Base-by-base conservation (phyloP, 805 yeast genomes). In the Lipomyces anomalus region DNA sequence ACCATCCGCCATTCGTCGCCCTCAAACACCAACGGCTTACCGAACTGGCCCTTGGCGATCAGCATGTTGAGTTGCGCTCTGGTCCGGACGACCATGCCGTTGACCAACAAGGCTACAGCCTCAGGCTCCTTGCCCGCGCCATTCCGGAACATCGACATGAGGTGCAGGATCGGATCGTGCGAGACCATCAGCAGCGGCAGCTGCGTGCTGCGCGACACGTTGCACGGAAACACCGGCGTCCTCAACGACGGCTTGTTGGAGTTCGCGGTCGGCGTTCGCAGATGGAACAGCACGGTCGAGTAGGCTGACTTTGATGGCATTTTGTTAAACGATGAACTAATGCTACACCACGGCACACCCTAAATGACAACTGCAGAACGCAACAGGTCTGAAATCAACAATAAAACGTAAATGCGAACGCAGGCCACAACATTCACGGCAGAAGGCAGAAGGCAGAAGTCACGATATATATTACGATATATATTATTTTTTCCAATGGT, bases 11-110 rank as follows among this genome's bases (percentile, higher is more conserved):
- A 26, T 11, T 40, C 30, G 37, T 20, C 32, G 22, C 29, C 37
- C 17, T 45, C 43, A 24, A 34, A 16, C 11, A 39, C 40, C 20
- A 37, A 43, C 22, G 39, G 43, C 17, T 47, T 20, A 20, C 53
- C 53, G 35, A 50, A 45, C 35, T 47, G 23, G 17, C 53, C 53
- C 32, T 46, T 32, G 23, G 53, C 53, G 7, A 50, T 32, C 28
- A 50, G 46, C 24, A 44, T 50, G 38, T 43, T 50, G 24, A 50
- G 42, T 40, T 50, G 53, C 23, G 39, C 44, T 24, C 51, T 43
- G 3, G 50, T 33, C n/a, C 53, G 45, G 13, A 50, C 47, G 20
- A 42, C 53, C 20, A 32, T 41, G 28, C 50, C 51, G 26, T 46
- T 48, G 16, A 42, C 30, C 5, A 46, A 39, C 7, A 50, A 29